Evolutionary conservation across 2,329 filamentous ascomycete species (phyloP).

Genomic region (Sphaerulina vaccinii): DNA sequence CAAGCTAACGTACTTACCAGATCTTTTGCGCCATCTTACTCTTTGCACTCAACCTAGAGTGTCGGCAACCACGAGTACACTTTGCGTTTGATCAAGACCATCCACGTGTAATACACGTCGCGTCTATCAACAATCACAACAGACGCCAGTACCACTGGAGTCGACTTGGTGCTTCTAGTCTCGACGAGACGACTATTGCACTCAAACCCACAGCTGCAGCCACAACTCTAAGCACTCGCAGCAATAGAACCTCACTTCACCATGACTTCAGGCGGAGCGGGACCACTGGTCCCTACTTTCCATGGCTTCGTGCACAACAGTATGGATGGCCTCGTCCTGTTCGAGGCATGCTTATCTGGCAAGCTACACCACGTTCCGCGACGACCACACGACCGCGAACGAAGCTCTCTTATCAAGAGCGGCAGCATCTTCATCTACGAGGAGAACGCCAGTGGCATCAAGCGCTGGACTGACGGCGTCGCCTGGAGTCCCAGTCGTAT

Average conservation of each 20-base stretch:
- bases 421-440: constrained; percentile 91
- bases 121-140: neutral
- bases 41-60: neutral
- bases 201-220: neutral
- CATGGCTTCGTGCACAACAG: constrained; percentile 42
- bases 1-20: constrained; percentile 12
- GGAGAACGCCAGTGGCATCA: constrained; percentile 85
- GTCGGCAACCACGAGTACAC: constrained; percentile 1
- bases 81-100: neutral
- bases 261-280: constrained; percentile 40
- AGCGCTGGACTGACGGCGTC: constrained; percentile 89
- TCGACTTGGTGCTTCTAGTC: neutral
- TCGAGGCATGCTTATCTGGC: constrained; percentile 74
- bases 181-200: neutral
- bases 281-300: constrained; percentile 41
- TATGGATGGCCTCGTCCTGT: constrained; percentile 72
- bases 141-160: neutral
- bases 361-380: constrained; percentile 73
- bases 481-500: constrained; percentile 89
- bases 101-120: neutral
- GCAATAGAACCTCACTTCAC: constrained; percentile 10
- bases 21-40: neutral
- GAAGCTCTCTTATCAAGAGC: constrained; percentile 72
- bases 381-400: constrained; percentile 81
- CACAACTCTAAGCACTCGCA: neutral